Evolutionary conservation across 768 basidiomycete genomes (phyloP).

Genomic region (Termitomyces titanicus): DNA sequence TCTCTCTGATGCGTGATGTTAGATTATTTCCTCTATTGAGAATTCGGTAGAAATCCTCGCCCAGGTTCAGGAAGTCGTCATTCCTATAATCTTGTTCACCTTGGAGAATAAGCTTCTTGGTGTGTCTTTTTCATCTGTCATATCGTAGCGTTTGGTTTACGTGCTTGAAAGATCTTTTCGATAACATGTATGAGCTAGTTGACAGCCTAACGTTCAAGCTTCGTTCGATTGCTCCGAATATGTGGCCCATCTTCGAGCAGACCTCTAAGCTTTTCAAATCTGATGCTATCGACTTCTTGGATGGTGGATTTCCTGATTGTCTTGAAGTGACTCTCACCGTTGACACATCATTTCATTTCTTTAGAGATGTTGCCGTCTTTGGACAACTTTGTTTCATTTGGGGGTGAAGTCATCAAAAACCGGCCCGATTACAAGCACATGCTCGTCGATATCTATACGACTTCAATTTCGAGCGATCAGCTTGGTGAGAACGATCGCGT

Average conservation of each 20-base stretch:
- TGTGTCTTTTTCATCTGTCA: slow-evolving; percentile 27
- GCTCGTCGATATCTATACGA: slow-evolving; percentile 80
- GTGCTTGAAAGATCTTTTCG: slow-evolving; percentile 63
- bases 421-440: slow-evolving; percentile 76
- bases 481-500: slow-evolving; percentile 84
- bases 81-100: slow-evolving; percentile 75
- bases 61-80: slow-evolving; percentile 78
- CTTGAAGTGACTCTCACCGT: neutral
- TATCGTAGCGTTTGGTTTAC: neutral
- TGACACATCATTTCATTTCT: neutral
- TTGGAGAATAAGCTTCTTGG: slow-evolving; percentile 76
- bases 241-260: slow-evolving; percentile 87
- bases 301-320: slow-evolving; percentile 46
- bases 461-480: slow-evolving; percentile 60
- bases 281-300: slow-evolving; percentile 82
- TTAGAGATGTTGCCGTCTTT: slow-evolving; percentile 84
- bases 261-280: slow-evolving; percentile 82
- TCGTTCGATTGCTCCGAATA: slow-evolving; percentile 66
- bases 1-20: neutral
- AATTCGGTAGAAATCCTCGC: slow-evolving; percentile 68
- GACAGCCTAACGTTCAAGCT: slow-evolving; percentile 84
- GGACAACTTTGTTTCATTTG: slow-evolving; percentile 87
- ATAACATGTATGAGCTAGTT: slow-evolving; percentile 83
- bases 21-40: slow-evolving; percentile 78
- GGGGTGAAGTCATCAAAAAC: slow-evolving; percentile 68